These are phyloP conservation scores for Rhodotorula sp. DNA, from an alignment of 1,284 basidiomycete species.

Conservation along the genomic window DNA sequence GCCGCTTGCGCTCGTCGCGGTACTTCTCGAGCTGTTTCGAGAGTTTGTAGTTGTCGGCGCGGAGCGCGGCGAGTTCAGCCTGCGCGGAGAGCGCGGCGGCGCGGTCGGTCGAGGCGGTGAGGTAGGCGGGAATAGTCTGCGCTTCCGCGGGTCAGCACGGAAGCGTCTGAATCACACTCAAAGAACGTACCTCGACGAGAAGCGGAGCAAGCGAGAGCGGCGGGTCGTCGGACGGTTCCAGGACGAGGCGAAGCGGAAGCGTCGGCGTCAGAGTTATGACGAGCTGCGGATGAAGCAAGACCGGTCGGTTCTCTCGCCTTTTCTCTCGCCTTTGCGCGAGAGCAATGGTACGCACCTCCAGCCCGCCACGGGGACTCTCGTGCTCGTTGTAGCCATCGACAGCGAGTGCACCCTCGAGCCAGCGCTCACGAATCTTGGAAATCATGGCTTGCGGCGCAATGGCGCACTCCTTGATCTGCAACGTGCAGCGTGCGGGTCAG, in stretches of 20 bases:
- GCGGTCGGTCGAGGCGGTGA: slow-evolving; percentile 2
- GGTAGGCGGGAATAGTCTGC: slow-evolving; percentile 9
- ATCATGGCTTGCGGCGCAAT: slow-evolving; percentile 1
- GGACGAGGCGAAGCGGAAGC: slow-evolving; percentile 2
- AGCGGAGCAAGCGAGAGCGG: slow-evolving; percentile 1
- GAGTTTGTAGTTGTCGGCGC: not conserved
- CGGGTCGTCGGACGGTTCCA: not conserved
- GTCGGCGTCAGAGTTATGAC: slow-evolving; percentile 1
- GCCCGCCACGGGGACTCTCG: not conserved
- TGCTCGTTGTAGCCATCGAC: not conserved
- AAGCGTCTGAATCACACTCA: no score
- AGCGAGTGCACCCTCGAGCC: not conserved
- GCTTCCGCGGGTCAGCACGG: not conserved
- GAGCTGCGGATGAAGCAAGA: not conserved
- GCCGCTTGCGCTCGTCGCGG: slow-evolving; percentile 3
- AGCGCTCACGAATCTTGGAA: not conserved
- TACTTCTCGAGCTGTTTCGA: not conserved
- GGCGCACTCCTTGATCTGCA: not conserved
- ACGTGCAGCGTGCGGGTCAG: no score
- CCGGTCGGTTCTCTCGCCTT: no score
- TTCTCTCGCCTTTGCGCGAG: not conserved
- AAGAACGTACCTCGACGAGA: not conserved
- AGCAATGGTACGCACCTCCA: not conserved
- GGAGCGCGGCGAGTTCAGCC: not conserved
- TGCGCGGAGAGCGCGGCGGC: not conserved